A percentile compares a stretch with the other conserved stretches of the same genome.
Evolutionary conservation across 306 rosid genomes (phyloP).

Genomic region (Alnus rubra): DNA sequence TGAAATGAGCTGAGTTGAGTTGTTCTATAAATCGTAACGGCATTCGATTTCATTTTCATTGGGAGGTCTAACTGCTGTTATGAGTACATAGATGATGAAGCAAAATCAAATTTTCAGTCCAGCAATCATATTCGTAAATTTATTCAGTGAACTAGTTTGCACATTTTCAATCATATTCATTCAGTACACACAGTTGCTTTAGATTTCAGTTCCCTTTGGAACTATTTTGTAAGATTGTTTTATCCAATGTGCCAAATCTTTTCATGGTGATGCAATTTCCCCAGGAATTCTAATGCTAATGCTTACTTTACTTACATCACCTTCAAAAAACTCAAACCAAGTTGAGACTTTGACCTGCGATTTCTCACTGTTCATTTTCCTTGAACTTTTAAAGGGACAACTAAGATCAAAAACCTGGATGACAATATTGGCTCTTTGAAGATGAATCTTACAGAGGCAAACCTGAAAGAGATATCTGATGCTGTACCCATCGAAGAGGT

Average conservation of each 20-base stretch:
- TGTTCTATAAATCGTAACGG: background rate
- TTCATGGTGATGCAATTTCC: background rate
- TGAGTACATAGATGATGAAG: background rate
- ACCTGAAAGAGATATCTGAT: conserved; percentile 16
- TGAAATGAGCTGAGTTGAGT: background rate
- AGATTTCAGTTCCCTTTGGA: background rate
- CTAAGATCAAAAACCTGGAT: conserved; percentile 17
- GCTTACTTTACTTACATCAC: background rate
- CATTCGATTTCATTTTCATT: background rate
- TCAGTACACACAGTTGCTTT: background rate
- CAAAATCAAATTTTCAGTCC: background rate
- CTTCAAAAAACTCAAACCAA: background rate
- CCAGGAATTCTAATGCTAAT: background rate
- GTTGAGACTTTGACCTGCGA: background rate
- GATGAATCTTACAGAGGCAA: conserved; percentile 17
- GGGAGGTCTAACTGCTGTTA: background rate
- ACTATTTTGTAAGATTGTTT: background rate
- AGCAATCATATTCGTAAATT: too few species aligned
- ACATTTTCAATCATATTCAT: background rate
- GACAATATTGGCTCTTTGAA: conserved; percentile 18
- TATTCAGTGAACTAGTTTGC: background rate
- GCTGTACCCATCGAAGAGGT: conserved; percentile 4
- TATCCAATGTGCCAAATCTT: background rate
- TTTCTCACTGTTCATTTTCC: background rate
- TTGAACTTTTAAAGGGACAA: conserved; percentile 23